Evolutionary conservation across 495 filamentous ascomycete species (phyloP).

Genomic region (Thozetella sp.): DNA sequence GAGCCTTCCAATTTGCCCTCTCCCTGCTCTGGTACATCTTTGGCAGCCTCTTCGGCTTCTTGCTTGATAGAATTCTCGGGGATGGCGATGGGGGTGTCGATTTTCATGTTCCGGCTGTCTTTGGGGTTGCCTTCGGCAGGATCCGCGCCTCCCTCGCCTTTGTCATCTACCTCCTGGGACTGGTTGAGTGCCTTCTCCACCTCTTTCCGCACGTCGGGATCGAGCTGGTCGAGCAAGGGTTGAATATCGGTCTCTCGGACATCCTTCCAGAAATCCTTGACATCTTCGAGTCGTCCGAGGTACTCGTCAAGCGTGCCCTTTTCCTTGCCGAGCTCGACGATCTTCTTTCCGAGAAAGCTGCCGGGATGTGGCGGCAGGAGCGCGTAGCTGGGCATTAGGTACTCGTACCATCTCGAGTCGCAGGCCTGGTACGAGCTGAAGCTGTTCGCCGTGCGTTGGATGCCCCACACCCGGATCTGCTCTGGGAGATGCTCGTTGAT

Average conservation of each 20-base stretch:
- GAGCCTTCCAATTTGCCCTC: constrained; percentile 7
- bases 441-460: constrained; percentile 76
- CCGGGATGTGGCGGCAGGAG: constrained; percentile 90
- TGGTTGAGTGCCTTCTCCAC: constrained; percentile 41
- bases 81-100: constrained; percentile 4
- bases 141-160: constrained; percentile 5
- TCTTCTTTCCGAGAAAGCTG: constrained; percentile 78
- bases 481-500: constrained; percentile 84
- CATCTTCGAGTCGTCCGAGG: constrained; percentile 70
- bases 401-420: constrained; percentile 95
- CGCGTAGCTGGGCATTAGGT: constrained; percentile 87
- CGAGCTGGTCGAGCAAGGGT: constrained; percentile 63
- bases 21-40: constrained; percentile 7
- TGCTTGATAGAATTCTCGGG: neutral
- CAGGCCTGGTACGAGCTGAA: constrained; percentile 94
- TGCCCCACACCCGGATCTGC: constrained; percentile 94
- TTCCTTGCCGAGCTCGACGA: constrained; percentile 72
- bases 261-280: constrained; percentile 76
- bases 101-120: neutral
- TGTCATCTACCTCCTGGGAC: constrained; percentile 24
- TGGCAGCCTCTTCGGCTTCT: neutral
- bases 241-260: constrained; percentile 75
- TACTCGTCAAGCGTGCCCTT: constrained; percentile 69
- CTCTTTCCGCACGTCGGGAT: constrained; percentile 38
- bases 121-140: constrained; percentile 11